Base-by-base conservation (phyloP, 208 protist genomes). In the Acanthamoeba royreba region DNA sequence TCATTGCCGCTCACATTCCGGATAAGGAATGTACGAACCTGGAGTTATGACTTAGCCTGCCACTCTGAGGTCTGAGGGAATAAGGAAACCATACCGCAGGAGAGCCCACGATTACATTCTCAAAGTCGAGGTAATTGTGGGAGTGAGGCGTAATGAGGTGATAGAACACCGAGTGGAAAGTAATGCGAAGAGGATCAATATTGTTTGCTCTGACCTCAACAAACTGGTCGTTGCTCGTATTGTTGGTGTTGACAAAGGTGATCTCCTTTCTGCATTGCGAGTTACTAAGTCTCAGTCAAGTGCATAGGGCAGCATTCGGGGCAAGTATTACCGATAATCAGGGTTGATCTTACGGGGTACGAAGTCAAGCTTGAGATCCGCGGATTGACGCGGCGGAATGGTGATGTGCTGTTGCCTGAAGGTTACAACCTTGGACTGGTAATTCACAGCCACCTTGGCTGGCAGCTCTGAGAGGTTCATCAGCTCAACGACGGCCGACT, bases 161-260 rank as follows among this genome's bases (percentile, higher is more conserved):
- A 72, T 97, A 97, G 72, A 96, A 95, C 38, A 96, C 55, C 7
- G 95, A 96, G 85, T 97, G 96, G 38, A 96, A 90, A 0, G 95
- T 91, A 19, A 95, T 85, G 38, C 89, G 55, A 38, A 96, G 94
- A 61, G 96, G 96, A 63, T 97, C 96, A 22, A 96, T 25, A 72
- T 97, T 97, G 87, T 96, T 96, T 22, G 96, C 91, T n/a, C 58
- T 2, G 49, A 95, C 87, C 22, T 94, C 72, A 0, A 97, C 35
- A n/a, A 94, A 77, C 45, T 96, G 92, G 38, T 95, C 92, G 38
- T 96, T 95, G 35, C 11, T 33, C 35, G 74, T 79, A 45, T 96
- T 96, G 4, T 66, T 92, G 19, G 77, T 15, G 77, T 97, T 97
- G 31, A 94, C 46, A 45, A 97, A 81, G 1, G 95, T 96, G 22